Evolutionary conservation across 495 filamentous ascomycete genomes (phyloP), one percentile per base, ranked within the genome.

Genomic region (Sordaria brevicollis): DNA sequence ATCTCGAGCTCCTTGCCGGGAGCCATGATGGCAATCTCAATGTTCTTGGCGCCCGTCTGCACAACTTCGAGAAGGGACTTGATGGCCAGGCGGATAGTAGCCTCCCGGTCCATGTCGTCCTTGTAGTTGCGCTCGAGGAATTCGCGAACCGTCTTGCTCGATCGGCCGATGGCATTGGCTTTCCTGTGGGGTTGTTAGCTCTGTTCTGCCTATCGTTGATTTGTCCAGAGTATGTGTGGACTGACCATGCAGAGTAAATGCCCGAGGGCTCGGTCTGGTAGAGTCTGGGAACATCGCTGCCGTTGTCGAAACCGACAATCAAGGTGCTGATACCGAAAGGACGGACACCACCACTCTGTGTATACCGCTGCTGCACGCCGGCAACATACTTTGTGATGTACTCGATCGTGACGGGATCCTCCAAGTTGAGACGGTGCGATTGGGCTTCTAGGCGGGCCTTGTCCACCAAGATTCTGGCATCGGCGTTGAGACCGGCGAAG

Each of bases 331-430:
- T 97, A 68, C 95, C 95, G 79, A 99, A 99, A 21, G 95, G 95
- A 77, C 96, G 84, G 2, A 99, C 95, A 84, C 95, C 95, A 81
- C 95, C 95, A 76, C 92, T 95, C 84, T 99, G 95, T 62, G 95
- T 99, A 83, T 99, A 99, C 78, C 92, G 87, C 85, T 99, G 95
- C 84, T 99, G 95, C 72, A 98, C 96, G 49, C 94, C 91, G 49
- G 95, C 95, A 68, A 98, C 90, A 79, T 97, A 96, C 83, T 98
- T 98, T 69, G 95, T 97, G 77, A 99, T 97, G 84, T 99, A 99
- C 83, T 99, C 95, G 78, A 99, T 96, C 41, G 90, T 93, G 69
- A 96, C 92, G 68, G 95, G 94, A 80, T 99, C 95, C 80, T 98
- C 95, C 66, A 99, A 93, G n/a, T 95, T 98, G 74, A 99, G 85